phyloP scores from a whole-genome alignment of 768 basidiomycete species.

The Polyporus arcularius region DNA sequence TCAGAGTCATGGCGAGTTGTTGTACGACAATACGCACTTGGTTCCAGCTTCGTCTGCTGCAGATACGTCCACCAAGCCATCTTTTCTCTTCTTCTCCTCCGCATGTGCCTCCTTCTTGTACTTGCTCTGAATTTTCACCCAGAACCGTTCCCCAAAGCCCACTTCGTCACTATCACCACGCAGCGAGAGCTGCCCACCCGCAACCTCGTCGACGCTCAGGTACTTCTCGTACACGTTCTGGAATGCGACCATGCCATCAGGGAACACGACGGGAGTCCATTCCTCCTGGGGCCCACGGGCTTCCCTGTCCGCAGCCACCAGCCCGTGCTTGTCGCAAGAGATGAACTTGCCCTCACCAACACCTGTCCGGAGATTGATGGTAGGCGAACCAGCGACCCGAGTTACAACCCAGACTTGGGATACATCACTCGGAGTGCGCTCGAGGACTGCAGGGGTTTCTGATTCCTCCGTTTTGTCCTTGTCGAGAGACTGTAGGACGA shows the following conservation, averaged over 20 bases:
- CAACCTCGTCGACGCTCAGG: constrained; percentile 81
- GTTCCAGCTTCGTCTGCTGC: constrained; percentile 69
- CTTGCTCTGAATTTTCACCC: constrained; percentile 87
- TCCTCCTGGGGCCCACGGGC: constrained; percentile 93
- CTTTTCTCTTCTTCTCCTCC: constrained; percentile 55
- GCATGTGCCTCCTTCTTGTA: constrained; percentile 80
- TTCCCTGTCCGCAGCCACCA: constrained; percentile 83
- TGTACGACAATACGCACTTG: constrained; percentile 53
- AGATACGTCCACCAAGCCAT: constrained; percentile 34
- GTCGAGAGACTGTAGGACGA: constrained; percentile 66
- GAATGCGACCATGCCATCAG: constrained; percentile 86
- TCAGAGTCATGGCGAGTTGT: background rate
- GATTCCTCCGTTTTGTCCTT: constrained; percentile 55
- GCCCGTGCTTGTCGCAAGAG: constrained; percentile 82
- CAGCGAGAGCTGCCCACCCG: constrained; percentile 76
- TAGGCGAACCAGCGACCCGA: constrained; percentile 78
- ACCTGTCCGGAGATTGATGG: constrained; percentile 84
- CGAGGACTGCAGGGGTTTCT: constrained; percentile 50
- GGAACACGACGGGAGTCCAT: constrained; percentile 82
- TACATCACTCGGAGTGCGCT: constrained; percentile 77
- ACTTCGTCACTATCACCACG: constrained; percentile 85
- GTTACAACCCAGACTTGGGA: constrained; percentile 92
- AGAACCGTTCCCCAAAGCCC: constrained; percentile 84
- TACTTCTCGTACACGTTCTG: constrained; percentile 91
- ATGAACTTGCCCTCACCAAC: constrained; percentile 90